phyloP scores from a whole-genome alignment of 805 yeast genomes.

The Candida easanensis region DNA sequence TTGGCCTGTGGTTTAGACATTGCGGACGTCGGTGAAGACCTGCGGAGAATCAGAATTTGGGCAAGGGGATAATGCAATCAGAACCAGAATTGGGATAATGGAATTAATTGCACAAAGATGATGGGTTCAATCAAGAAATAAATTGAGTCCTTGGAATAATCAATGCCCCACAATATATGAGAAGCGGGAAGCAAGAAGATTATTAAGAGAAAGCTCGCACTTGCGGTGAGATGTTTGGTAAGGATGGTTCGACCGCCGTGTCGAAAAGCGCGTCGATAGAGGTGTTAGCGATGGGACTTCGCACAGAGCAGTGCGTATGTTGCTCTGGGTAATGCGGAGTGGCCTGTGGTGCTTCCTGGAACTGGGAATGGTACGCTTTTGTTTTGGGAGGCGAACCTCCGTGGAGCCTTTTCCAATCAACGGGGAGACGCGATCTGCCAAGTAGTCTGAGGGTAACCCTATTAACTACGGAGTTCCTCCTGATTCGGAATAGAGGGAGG shows the following conservation, averaged over 20 bases:
- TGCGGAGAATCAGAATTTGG: no score
- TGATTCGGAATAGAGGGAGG: neutral
- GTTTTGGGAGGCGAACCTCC: neutral
- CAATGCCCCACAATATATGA: neutral
- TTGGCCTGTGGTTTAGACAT: conserved; percentile 16
- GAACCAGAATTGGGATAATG: no score
- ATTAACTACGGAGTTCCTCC: neutral
- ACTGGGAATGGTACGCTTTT: neutral
- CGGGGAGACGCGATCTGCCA: no score
- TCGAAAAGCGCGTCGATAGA: neutral
- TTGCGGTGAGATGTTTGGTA: neutral
- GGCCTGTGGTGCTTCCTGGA: neutral
- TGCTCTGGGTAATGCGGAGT: neutral
- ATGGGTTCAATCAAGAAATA: no score
- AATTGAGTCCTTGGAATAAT: no score
- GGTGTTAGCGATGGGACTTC: neutral
- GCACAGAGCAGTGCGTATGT: neutral
- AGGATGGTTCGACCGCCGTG: neutral
- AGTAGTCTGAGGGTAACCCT: neutral
- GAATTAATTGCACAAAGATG: no score
- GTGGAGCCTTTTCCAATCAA: no score
- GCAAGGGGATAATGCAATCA: no score
- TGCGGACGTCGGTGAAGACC: neutral
- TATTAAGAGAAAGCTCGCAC: neutral
- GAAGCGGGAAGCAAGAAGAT: neutral